Evolutionary conservation across 78 protist genomes (phyloP).

Genomic region (Tieghemostelium lacteum): DNA sequence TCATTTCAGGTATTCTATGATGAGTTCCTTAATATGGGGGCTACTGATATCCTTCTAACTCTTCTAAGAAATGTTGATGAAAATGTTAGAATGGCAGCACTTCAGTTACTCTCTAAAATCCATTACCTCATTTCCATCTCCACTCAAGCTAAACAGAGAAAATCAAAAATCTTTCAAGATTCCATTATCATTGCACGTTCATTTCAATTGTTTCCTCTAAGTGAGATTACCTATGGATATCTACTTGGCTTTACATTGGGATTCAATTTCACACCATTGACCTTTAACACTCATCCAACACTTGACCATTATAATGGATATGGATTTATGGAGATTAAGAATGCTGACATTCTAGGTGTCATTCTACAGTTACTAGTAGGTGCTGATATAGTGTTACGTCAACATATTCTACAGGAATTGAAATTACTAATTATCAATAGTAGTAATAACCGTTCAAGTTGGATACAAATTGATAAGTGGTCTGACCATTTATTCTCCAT

Average conservation of each 20-base stretch:
- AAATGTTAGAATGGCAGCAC: conserved; percentile 24
- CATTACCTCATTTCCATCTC: neutral
- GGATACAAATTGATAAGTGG: conserved; percentile 59
- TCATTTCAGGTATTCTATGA: conserved; percentile 39
- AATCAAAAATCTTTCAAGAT: conserved; percentile 36
- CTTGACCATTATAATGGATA: conserved; percentile 7
- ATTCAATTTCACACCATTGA: conserved; percentile 1
- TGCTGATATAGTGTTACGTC: conserved; percentile 29
- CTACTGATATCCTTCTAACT: conserved; percentile 42
- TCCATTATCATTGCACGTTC: conserved; percentile 46
- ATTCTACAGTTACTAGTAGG: conserved; percentile 15
- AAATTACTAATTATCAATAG: neutral
- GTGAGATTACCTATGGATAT: conserved; percentile 43
- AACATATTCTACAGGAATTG: conserved; percentile 27
- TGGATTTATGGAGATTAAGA: neutral
- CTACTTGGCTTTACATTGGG: conserved; percentile 61
- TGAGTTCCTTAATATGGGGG: conserved; percentile 10
- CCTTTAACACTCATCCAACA: neutral
- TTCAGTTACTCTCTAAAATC: conserved; percentile 40
- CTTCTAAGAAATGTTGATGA: conserved; percentile 27
- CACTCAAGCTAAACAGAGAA: neutral
- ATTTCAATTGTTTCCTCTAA: conserved; percentile 44
- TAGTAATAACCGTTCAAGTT: neutral
- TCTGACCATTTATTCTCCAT: conserved; percentile 40
- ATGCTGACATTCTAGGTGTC: conserved; percentile 20